phyloP scores from a whole-genome alignment of 2,329 filamentous ascomycete species.

The Curvularia lunata region DNA sequence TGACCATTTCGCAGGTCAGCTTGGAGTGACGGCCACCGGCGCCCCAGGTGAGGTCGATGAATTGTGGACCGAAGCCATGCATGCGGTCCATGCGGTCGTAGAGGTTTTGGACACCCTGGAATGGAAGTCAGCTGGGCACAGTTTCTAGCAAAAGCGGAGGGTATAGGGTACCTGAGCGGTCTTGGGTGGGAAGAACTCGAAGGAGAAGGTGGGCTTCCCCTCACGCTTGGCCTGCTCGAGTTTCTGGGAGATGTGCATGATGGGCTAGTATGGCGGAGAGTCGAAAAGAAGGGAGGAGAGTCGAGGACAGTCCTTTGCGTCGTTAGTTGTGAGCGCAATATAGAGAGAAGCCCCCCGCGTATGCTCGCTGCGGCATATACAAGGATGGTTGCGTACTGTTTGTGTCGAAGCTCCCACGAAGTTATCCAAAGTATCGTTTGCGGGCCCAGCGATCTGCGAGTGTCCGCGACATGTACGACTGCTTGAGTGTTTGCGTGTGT shows the following conservation, averaged over 20 bases:
- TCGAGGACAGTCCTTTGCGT: constrained; percentile 7
- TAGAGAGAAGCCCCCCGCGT: constrained; percentile 29
- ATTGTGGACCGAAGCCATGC: constrained; percentile 90
- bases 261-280: constrained; percentile 44
- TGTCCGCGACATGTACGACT: constrained; percentile 60
- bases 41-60: constrained; percentile 99
- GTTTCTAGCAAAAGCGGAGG: no score
- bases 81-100: constrained; percentile 99
- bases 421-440: constrained; percentile 55
- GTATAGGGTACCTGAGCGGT: constrained; percentile 69
- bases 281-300: constrained; percentile 6
- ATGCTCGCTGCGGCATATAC: constrained; percentile 25
- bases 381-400: constrained; percentile 29
- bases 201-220: constrained; percentile 89
- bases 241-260: constrained; percentile 96
- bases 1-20: constrained; percentile 96
- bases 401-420: constrained; percentile 16
- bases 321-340: constrained; percentile 12
- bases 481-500: neutral
- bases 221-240: constrained; percentile 79
- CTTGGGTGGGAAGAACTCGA: constrained; percentile 99
- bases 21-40: constrained; percentile 90
- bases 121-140: constrained; percentile 18
- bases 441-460: constrained; percentile 59
- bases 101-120: constrained; percentile 88